Percentiles rank a stretch among this genome's conserved stretches.
Evolutionary conservation across 108 stramenopile species (phyloP).

Genomic region (Thalassiosira profunda): DNA sequence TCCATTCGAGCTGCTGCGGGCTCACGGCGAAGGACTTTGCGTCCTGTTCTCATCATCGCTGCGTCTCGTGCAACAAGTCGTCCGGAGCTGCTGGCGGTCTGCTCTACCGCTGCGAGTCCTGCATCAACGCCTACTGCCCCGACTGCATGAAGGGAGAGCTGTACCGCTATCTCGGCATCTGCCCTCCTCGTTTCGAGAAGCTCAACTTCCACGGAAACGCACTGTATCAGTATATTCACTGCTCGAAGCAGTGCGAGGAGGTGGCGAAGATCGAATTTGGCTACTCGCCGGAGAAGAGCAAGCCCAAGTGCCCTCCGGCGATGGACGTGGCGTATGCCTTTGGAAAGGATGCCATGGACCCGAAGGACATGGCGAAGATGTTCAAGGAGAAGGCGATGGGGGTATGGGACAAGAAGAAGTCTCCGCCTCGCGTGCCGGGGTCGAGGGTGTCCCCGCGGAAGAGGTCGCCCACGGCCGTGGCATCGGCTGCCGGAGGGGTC

Average conservation of each 20-base stretch:
- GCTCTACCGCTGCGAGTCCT: slow-evolving; percentile 83
- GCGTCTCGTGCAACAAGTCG: slow-evolving; percentile 62
- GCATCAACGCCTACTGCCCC: slow-evolving; percentile 81
- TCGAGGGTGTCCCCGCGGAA: slow-evolving; percentile 1
- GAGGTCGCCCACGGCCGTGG: neutral
- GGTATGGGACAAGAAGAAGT: neutral
- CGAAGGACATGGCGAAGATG: slow-evolving; percentile 20
- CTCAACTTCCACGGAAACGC: slow-evolving; percentile 48
- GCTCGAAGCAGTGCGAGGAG: slow-evolving; percentile 53
- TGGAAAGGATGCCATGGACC: slow-evolving; percentile 41
- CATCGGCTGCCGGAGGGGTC: neutral
- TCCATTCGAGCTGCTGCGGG: slow-evolving; percentile 56
- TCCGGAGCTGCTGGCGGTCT: slow-evolving; percentile 75
- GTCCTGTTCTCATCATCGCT: slow-evolving; percentile 87
- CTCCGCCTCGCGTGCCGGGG: neutral
- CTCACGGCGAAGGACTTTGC: slow-evolving; percentile 33
- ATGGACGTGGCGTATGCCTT: slow-evolving; percentile 56
- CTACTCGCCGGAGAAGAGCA: slow-evolving; percentile 13
- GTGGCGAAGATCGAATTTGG: slow-evolving; percentile 54
- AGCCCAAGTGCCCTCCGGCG: slow-evolving; percentile 41
- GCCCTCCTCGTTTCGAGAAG: slow-evolving; percentile 51
- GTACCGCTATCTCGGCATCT: slow-evolving; percentile 32
- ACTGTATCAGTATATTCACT: slow-evolving; percentile 66
- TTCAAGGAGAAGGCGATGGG: slow-evolving; percentile 26
- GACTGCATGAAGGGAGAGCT: slow-evolving; percentile 73